Conservation (phyloP, 2,329 filamentous ascomycete genomes). For the Macrophomina phaseolina region DNA sequence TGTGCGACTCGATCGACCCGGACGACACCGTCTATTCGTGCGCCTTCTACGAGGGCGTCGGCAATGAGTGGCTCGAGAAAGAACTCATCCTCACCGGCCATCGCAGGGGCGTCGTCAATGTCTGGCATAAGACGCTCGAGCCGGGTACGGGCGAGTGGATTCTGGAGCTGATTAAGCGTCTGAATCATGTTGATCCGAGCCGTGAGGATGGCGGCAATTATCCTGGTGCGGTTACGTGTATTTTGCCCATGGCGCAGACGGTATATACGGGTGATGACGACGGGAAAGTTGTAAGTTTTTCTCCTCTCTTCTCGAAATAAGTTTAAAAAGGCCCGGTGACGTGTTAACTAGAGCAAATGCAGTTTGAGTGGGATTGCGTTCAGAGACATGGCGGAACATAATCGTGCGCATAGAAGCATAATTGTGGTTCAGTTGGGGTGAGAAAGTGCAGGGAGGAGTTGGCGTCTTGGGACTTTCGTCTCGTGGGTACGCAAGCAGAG, state of each 20-base stretch:
- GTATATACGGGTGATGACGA: constrained; percentile 96
- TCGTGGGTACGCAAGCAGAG: background rate
- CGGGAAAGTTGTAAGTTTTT: constrained; percentile 67
- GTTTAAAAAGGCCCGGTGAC: constrained; percentile 4
- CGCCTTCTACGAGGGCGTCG: constrained; percentile 89
- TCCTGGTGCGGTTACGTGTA: constrained; percentile 77
- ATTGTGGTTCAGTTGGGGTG: background rate
- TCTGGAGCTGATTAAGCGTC: constrained; percentile 76
- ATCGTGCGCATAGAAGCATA: background rate
- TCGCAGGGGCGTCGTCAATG: constrained; percentile 79
- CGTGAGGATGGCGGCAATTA: constrained; percentile 64
- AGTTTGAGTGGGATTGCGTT: constrained; percentile 66
- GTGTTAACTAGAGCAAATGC: constrained; percentile 23
- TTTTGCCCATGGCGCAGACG: constrained; percentile 79
- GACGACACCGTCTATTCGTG: constrained; percentile 77
- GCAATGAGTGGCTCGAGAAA: constrained; percentile 89
- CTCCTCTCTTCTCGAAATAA: background rate
- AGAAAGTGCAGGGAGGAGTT: background rate
- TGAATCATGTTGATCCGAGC: constrained; percentile 78
- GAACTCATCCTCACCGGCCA: constrained; percentile 91
- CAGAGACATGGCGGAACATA: constrained; percentile 47
- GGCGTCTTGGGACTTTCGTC: background rate
- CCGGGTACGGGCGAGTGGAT: constrained; percentile 68
- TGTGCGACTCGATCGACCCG: constrained; percentile 69
- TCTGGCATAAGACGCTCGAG: constrained; percentile 64